phyloP scores from a whole-genome alignment of 192 early-diverging fungal genomes.

The Coemansia sp. region DNA sequence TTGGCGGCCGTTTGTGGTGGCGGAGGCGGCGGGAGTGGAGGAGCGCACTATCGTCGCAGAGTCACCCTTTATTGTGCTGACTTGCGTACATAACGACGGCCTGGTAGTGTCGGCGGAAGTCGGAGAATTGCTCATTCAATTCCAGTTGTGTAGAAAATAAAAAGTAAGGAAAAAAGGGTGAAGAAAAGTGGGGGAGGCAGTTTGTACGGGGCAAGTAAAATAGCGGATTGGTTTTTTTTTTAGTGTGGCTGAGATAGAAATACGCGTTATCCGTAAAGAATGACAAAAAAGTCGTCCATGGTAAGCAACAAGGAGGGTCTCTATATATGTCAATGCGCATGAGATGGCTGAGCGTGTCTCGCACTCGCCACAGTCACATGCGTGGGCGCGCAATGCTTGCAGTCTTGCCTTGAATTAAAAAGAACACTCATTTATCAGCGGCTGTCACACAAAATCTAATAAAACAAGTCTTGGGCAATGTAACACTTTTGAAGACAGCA shows the following conservation, averaged over 20 bases:
- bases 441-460: neutral
- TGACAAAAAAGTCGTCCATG: neutral
- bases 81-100: neutral
- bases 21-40: too few species aligned
- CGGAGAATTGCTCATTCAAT: constrained; percentile 5
- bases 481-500: too few species aligned
- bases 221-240: too few species aligned
- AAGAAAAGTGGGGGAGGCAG: neutral
- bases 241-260: neutral
- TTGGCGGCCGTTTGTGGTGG: neutral
- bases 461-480: too few species aligned
- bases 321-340: neutral
- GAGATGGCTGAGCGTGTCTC: neutral
- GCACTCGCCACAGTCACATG: neutral
- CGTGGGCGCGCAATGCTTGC: too few species aligned
- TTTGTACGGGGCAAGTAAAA: too few species aligned
- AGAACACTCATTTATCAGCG: too few species aligned
- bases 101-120: neutral
- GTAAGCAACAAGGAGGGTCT: neutral
- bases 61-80: constrained; percentile 13
- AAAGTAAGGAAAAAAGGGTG: neutral
- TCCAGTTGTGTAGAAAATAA: neutral
- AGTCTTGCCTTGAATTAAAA: too few species aligned
- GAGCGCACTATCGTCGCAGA: constrained; percentile 2
- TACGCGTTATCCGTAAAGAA: neutral